Evolutionary conservation across 441 rosid genomes (phyloP), one percentile per base, ranked within the genome.

Genomic region (Populus hybrid): DNA sequence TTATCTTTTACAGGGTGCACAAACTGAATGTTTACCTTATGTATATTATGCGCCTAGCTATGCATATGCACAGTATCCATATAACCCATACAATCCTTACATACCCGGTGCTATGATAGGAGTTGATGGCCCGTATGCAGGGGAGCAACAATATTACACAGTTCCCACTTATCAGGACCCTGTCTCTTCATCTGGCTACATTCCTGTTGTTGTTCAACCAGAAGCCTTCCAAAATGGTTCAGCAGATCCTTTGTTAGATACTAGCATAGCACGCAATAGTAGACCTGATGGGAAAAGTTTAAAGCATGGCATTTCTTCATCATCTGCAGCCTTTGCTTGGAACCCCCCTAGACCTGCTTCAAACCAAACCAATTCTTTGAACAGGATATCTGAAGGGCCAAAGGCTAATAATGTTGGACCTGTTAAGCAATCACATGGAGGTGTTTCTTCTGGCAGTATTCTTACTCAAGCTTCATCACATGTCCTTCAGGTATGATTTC

Each of bases 21-120:
- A 92, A 82, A 87, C 82, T 82, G 98, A 95, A 85, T 85, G 68
- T 86, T 87, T 87, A 80, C 97, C 97, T 76, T 95, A 85, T 84
- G 84, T 91, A 85, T 95, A 87, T 88, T 91, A 89, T 86, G 81
- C 97, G 34, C 95, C 99, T 75, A 82, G 85, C 80, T 90, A 88
- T 84, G 99, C 90, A 80, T 92, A 88, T 85, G 91, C 92, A 82
- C 92, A 95, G 85, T 87, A 95, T 83, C 88, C 94, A 79, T 93
- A 91, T 84, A 90, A 95, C 87, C 97, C 96, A 69, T 93, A 87
- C 85, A 92, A 95, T 84, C 96, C 98, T 77, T 91, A 91, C 84
- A 90, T 93, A 78, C 96, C 99, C 57, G 97, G 97, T 72, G 97
- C 97, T 64, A 34, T 87, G 78, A 79, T 91, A 70, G 92, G 92